These are phyloP conservation scores for Suhomyces chickasaworum DNA, from an alignment of 1,139 yeast species.

Conservation along the genomic window DNA sequence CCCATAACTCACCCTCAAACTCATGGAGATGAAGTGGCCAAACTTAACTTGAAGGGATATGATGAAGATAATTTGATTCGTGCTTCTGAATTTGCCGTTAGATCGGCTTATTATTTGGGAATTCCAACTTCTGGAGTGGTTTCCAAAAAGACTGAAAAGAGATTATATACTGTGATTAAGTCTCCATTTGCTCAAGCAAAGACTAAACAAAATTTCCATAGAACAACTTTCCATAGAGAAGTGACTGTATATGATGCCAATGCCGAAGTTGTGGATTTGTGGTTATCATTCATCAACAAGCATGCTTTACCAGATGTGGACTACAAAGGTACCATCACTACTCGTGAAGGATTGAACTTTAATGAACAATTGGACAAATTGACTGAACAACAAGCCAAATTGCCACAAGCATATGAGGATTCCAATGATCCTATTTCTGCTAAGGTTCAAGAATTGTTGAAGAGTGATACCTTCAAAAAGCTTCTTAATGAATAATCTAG, in stretches of 20 bases:
- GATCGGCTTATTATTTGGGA: slow-evolving; percentile 89
- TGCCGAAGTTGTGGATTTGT: slow-evolving; percentile 79
- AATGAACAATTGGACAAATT: slow-evolving; percentile 34
- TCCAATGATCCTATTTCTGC: slow-evolving; percentile 63
- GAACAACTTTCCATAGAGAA: slow-evolving; percentile 77
- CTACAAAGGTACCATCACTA: slow-evolving; percentile 70
- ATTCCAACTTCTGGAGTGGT: slow-evolving; percentile 63
- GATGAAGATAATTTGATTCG: slow-evolving; percentile 70
- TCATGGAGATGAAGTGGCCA: slow-evolving; percentile 74
- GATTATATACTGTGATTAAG: slow-evolving; percentile 88
- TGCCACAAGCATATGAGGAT: slow-evolving; percentile 42
- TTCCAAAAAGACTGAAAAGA: slow-evolving; percentile 67
- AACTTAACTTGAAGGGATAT: slow-evolving; percentile 71
- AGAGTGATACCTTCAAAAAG: slow-evolving; percentile 53
- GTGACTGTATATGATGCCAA: slow-evolving; percentile 82
- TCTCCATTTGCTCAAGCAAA: slow-evolving; percentile 96
- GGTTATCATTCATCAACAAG: slow-evolving; percentile 78
- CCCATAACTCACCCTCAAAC: slow-evolving; percentile 72
- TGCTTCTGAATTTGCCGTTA: slow-evolving; percentile 79
- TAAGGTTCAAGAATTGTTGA: slow-evolving; percentile 72
- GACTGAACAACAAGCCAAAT: slow-evolving; percentile 27
- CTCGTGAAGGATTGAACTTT: slow-evolving; percentile 56
- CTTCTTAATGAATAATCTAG: slow-evolving; percentile 15
- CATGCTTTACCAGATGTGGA: slow-evolving; percentile 82
- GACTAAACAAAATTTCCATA: slow-evolving; percentile 90